Base-by-base conservation (phyloP, 176 grass and related monocot species). In the Thinopyrum elongatum region DNA sequence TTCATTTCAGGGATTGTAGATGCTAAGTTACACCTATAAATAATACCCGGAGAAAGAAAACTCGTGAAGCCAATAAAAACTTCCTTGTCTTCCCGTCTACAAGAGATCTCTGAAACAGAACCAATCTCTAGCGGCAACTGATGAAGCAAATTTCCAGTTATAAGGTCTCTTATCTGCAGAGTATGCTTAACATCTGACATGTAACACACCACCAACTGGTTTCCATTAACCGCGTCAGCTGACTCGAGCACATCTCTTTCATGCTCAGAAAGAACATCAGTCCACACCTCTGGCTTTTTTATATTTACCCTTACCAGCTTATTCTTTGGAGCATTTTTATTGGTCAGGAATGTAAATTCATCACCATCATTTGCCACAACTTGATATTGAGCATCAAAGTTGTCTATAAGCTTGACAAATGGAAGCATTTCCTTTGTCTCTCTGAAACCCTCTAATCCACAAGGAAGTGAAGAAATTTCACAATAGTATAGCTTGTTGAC, bases 401-500 rank as follows among this genome's bases (percentile, higher is more conserved):
- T 90, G 51, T 98, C 93, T 44, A 98, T 87, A 89, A 98, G 92
- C 79, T 94, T 92, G 74, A 98, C 60, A 84, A 98, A 98, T 39
- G 95, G 95, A 81, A 98, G 95, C 62, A 89, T 83, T 71, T 87
- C 84, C 36, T 78, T 76, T 33, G 74, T 81, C 25, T 83, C 91
- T 80, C 85, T 98, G 36, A 89, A 88, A 17, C 88, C 85, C 88
- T 91, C 93, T 46, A 98, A 83, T 59, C 93, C 95, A 83, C 31
- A 64, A 66, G 93, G 46, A 68, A 98, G 88, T n/a, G 90, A 92
- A 83, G 77, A 89, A 79, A 98, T 79, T 87, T 95, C 74, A 6
- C 87, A 95, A 41, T 98, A 95, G 71, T 98, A 98, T 60, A 98
- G 78, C 77, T 94, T 98, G 82, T 98, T 98, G 72, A 93, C 91